Base-by-base conservation (phyloP, 179 eudicot genomes). In the Pouteria campechiana region DNA sequence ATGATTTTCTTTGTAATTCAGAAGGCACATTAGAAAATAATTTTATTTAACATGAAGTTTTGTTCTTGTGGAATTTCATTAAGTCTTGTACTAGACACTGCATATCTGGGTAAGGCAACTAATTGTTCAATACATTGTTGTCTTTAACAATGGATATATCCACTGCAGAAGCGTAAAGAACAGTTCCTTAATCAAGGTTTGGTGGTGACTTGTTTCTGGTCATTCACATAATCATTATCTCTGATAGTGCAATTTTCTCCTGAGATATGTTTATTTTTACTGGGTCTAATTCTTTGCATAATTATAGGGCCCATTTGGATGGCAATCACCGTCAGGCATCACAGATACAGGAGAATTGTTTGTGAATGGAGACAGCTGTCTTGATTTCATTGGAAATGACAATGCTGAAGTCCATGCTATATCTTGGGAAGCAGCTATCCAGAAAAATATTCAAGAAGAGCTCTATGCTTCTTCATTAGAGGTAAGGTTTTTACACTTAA, bases 361-460 rank as follows among this genome's bases (percentile, higher is more conserved):
- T 61, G 35, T 69, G 38, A 71, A 73, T 44, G 44, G 79, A 31
- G 85, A 75, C 55, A 58, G 64, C 54, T 74, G 72, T 49, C 47
- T 63, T 70, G 58, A 70, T 22, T 53, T 60, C 40, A 66, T 54
- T 70, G 61, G 65, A 46, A 67, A 62, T 53, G 81, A 70, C 41
- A 66, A 74, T 59, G 65, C 78, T 54, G 84, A 76, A 55, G 79
- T 81, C 45, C 79, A 72, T 67, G 70, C 88, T 46, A 40, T 75
- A 48, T 79, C 98, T 28, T 90, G 98, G 98, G 98, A 90, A 75
- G 84, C 80, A 58, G 84, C 90, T 13, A 70, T 90, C 35, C 94
- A 79, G 52, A 86, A 79, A 58, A 93, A 79, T 68, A 79, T 90
- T 51, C 81, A 84, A 61, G 82, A 76, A 67, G 90, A 90, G 58